Evolutionary conservation across 495 filamentous ascomycete species (phyloP), one percentile per base, ranked within the genome.

Genomic region (Penicillium psychrofluorescens): DNA sequence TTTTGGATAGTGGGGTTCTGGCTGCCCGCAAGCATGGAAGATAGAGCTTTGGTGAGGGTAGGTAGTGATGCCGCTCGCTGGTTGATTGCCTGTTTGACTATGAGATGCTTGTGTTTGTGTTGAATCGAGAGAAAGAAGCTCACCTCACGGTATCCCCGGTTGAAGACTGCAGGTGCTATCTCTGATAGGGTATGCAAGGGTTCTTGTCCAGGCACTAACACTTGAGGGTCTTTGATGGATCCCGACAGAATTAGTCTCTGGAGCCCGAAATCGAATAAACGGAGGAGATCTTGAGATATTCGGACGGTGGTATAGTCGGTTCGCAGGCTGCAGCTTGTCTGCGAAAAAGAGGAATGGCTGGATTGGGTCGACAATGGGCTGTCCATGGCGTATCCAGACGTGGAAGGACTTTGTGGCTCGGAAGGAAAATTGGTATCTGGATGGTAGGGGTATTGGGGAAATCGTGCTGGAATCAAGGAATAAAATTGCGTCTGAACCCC

Each of bases 161-260:
- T 66, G 48, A 74, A 71, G 6, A 67, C 35, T 12, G 41, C 52
- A 11, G 71, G 71, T 1, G 56, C 59, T 4, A 68, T 51, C 2
- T 46, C 31, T 0, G 53, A 50, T 13, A 74, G 44, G 35, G 40
- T 55, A 14, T 46, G 39, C 5, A 49, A 39, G n/a, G 41, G 33
- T 12, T 41, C 32, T 12, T 50, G 42, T 7, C 40, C 44, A 11
- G 42, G 34, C 9, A 45, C n/a, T 14, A 38, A 22, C 10, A 56
- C 41, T 35, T 42, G 14, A 9, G 22, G 35, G 14, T 29, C 16
- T 28, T 49, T 48, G 8, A 15, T 32, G 10, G 32, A 10, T 32
- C 32, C 39, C 4, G 52, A 46, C 12, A 48, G 30, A 6, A 70
- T 38, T 27, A 71, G 46, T 10, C 35, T 49, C 22, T 44, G 55